Evolutionary conservation across 805 yeast species (phyloP).

Genomic region (Wickerhamiella musiphila): DNA sequence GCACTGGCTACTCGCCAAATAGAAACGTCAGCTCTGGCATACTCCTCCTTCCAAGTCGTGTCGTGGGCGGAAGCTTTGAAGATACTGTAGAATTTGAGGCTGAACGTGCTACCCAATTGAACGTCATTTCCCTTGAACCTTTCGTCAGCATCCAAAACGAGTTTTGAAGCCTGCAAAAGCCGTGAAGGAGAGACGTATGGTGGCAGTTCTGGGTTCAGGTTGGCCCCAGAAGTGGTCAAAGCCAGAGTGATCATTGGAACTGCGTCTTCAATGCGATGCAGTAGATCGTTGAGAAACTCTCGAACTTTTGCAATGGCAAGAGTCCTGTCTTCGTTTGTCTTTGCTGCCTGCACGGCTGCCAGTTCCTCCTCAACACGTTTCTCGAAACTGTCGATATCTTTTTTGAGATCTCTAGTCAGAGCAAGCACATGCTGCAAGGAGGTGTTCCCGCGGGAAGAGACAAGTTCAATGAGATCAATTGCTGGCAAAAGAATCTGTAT

Average conservation of each 20-base stretch:
- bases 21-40: conserved; percentile 35
- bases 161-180: conserved; percentile 42
- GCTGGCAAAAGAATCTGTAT: conserved; percentile 47
- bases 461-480: conserved; percentile 46
- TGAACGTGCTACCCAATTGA: conserved; percentile 44
- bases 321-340: conserved; percentile 15
- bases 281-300: conserved; percentile 29
- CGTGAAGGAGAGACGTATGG: conserved; percentile 45
- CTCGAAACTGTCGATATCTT: conserved; percentile 42
- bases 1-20: conserved; percentile 21
- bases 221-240: conserved; percentile 51
- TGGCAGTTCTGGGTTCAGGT: conserved; percentile 32
- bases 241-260: conserved; percentile 31
- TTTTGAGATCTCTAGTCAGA: conserved; percentile 36
- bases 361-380: conserved; percentile 28
- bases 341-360: conserved; percentile 16
- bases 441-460: conserved; percentile 21
- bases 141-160: conserved; percentile 26
- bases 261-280: conserved; percentile 44
- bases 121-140: conserved; percentile 14
- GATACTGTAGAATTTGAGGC: conserved; percentile 39
- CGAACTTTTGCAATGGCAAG: conserved; percentile 31
- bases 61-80: conserved; percentile 27
- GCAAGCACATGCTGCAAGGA: conserved; percentile 33
- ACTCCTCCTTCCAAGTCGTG: conserved; percentile 59